Conservation (phyloP, 148 eudicot species). For the Cornus controversa region DNA sequence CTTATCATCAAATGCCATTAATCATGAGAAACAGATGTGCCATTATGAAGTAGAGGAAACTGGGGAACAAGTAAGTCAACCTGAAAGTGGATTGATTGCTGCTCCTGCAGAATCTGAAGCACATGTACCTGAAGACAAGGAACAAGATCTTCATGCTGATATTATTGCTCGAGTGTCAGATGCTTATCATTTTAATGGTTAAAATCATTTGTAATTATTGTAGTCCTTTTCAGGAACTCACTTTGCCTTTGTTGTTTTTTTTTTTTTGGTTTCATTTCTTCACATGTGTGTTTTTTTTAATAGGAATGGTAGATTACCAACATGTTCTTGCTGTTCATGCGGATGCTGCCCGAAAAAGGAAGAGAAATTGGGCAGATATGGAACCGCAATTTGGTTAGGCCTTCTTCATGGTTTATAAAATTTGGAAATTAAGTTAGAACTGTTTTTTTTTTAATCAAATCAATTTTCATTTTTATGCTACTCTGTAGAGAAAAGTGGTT, state of each 20-base stretch:
- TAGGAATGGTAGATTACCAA: conserved; percentile 97
- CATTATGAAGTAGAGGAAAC: conserved; percentile 8
- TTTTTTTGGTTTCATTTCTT: neutral
- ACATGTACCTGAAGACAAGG: conserved; percentile 19
- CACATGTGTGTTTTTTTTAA: conserved; percentile 1
- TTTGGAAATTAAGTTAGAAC: neutral
- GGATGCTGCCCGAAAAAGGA: conserved; percentile 59
- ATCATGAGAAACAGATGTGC: conserved; percentile 7
- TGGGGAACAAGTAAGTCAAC: conserved; percentile 14
- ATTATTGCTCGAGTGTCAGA: conserved; percentile 69
- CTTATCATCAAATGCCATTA: conserved; percentile 23
- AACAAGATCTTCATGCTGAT: conserved; percentile 55
- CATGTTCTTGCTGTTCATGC: conserved; percentile 89
- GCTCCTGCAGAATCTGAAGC: conserved; percentile 22
- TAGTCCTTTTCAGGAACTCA: neutral
- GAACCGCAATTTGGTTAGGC: conserved; percentile 60
- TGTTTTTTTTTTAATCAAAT: conserved; percentile 2
- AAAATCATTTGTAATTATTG: conserved; percentile 13
- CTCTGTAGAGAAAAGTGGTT: conserved; percentile 48
- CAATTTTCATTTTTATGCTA: conserved; percentile 13
- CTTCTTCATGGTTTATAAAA: conserved; percentile 5
- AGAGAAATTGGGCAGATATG: conserved; percentile 60
- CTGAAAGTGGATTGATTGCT: conserved; percentile 26
- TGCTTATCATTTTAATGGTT: conserved; percentile 84
- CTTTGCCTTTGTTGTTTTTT: neutral